Conservation (phyloP, 2,329 filamentous ascomycete genomes). For the Cladosporium sphaerospermum region DNA sequence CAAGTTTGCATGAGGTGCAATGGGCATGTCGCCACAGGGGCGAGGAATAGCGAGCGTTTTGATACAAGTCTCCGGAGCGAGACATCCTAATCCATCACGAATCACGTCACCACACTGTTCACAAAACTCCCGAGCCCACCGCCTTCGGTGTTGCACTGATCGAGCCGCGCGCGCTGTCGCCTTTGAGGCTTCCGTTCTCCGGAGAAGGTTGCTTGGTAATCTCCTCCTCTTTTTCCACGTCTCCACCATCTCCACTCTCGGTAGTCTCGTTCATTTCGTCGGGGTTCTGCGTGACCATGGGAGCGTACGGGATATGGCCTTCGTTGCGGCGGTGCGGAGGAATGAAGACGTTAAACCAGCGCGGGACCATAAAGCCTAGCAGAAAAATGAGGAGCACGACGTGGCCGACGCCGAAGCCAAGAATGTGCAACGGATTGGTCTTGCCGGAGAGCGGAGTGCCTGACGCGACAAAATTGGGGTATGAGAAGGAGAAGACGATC, state of each 20-base stretch:
- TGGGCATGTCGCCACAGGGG: neutral
- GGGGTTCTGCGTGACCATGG: conserved; percentile 8
- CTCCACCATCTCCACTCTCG: conserved; percentile 1
- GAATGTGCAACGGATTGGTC: conserved; percentile 30
- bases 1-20: neutral
- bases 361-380: conserved; percentile 45
- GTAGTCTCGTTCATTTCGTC: neutral
- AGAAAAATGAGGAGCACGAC: conserved; percentile 29
- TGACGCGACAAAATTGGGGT: conserved; percentile 35
- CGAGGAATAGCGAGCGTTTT: neutral
- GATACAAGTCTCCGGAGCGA: neutral
- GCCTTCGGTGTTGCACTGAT: neutral
- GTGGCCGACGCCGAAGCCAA: conserved; percentile 40
- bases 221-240: neutral
- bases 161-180: neutral
- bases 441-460: conserved; percentile 32
- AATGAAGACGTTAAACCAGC: conserved; percentile 50
- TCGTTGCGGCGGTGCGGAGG: conserved; percentile 42
- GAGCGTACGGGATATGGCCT: conserved; percentile 26
- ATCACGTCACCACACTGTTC: neutral
- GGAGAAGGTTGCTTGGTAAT: conserved; percentile 4
- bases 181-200: neutral
- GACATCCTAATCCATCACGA: neutral
- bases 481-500: conserved; percentile 49
- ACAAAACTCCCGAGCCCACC: neutral